Percentiles rank a stretch among this genome's conserved stretches.
phyloP scores from a whole-genome alignment of 345 rosid genomes.

The Populus simonii region DNA sequence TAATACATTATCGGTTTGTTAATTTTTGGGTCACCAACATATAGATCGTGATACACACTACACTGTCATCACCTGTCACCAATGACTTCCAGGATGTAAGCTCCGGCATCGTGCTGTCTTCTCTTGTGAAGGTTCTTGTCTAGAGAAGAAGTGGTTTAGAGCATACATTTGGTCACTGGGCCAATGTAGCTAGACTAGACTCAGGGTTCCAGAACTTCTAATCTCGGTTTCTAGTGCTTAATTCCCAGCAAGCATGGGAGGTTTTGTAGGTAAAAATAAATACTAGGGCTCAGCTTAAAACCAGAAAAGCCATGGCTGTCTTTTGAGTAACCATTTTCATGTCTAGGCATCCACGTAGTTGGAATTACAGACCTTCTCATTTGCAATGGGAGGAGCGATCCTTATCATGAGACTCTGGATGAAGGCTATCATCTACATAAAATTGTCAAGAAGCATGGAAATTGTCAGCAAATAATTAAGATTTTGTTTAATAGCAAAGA shows the following conservation, averaged over 20 bases:
- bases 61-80: neutral
- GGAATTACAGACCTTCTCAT: constrained; percentile 16
- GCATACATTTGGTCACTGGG: neutral
- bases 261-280: neutral
- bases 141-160: neutral
- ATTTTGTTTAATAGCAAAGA: neutral
- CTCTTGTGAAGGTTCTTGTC: neutral
- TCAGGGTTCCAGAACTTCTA: neutral
- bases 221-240: neutral
- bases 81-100: neutral
- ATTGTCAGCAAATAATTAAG: neutral
- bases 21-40: too few species aligned
- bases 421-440: constrained; percentile 62
- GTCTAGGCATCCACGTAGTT: constrained; percentile 26
- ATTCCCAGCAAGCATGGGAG: neutral
- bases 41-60: neutral
- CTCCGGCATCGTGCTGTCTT: neutral
- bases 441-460: neutral
- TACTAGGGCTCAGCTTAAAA: neutral
- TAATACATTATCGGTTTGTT: too few species aligned
- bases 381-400: constrained; percentile 49
- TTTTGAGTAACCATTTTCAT: neutral
- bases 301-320: neutral
- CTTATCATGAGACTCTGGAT: constrained; percentile 75
- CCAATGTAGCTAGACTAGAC: neutral